Evolutionary conservation across 768 basidiomycete species (phyloP).

Genomic region (Lactarius trivialis): DNA sequence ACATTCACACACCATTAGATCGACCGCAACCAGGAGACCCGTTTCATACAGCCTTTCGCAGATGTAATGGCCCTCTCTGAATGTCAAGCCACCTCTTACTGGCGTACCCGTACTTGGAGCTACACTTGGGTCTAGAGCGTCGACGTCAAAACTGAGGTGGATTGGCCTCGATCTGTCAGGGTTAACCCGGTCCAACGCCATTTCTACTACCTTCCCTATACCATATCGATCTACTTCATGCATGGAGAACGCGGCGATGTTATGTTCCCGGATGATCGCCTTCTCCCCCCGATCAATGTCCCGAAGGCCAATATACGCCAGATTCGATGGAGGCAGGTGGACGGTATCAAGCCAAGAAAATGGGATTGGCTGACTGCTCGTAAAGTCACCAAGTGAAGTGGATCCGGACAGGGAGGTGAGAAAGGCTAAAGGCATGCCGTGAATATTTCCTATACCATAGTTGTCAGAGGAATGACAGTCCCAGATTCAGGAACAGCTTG

Average conservation of each 20-base stretch:
- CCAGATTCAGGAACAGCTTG: conserved; percentile 25
- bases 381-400: background rate
- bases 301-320: conserved; percentile 97
- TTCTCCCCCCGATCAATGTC: conserved; percentile 90
- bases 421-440: conserved; percentile 98
- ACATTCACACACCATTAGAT: conserved; percentile 71
- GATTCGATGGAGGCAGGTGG: conserved; percentile 55
- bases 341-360: conserved; percentile 57
- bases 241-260: conserved; percentile 63
- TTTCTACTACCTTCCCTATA: conserved; percentile 90
- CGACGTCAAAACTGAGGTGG: conserved; percentile 95
- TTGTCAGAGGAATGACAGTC: background rate
- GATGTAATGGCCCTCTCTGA: conserved; percentile 98
- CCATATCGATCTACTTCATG: conserved; percentile 71
- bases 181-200: conserved; percentile 94
- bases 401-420: conserved; percentile 40
- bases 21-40: conserved; percentile 83
- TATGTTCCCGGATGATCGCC: conserved; percentile 77
- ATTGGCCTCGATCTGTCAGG: conserved; percentile 77
- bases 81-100: conserved; percentile 90
- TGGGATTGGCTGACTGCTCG: conserved; percentile 5
- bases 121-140: conserved; percentile 88
- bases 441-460: conserved; percentile 71
- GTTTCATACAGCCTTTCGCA: conserved; percentile 92
- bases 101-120: conserved; percentile 96